These are phyloP conservation scores for Trichoderma semiorbis DNA, from an alignment of 2,329 filamentous ascomycete species.

Conservation along the genomic window DNA sequence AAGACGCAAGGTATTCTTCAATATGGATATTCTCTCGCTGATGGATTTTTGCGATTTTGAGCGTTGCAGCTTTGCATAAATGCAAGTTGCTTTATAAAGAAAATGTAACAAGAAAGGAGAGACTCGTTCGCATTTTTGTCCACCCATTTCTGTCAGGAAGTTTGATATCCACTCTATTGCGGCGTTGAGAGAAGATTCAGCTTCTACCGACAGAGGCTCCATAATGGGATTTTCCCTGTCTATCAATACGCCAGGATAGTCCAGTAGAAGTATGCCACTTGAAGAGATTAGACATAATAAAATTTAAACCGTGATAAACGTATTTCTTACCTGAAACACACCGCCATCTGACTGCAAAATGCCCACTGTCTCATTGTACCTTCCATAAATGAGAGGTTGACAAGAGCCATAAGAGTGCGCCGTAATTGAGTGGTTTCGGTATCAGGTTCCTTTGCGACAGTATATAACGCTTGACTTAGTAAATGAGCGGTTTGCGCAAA, in stretches of 20 bases:
- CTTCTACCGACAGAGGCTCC: not conserved
- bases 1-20: not conserved
- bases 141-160: conserved; percentile 42
- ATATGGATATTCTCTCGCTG: not conserved
- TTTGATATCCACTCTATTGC: conserved; percentile 27
- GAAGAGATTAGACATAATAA: not conserved
- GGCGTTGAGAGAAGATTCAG: not conserved
- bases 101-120: not conserved
- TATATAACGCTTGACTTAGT: conserved; percentile 17
- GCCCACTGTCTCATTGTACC: conserved; percentile 15
- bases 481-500: conserved; percentile 23
- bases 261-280: not conserved
- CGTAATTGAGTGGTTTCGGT: not conserved
- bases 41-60: not conserved
- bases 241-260: not conserved
- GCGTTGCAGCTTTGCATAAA: not conserved
- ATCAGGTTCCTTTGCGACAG: not conserved
- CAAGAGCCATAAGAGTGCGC: not conserved
- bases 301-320: not conserved
- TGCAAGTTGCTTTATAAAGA: not conserved
- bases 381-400: conserved; percentile 16
- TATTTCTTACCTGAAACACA: conserved; percentile 19
- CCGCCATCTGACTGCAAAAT: conserved; percentile 21
- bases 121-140: not conserved
- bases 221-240: not conserved